Base-by-base conservation (phyloP, 805 yeast species). In the Clavispora carvajalis region DNA sequence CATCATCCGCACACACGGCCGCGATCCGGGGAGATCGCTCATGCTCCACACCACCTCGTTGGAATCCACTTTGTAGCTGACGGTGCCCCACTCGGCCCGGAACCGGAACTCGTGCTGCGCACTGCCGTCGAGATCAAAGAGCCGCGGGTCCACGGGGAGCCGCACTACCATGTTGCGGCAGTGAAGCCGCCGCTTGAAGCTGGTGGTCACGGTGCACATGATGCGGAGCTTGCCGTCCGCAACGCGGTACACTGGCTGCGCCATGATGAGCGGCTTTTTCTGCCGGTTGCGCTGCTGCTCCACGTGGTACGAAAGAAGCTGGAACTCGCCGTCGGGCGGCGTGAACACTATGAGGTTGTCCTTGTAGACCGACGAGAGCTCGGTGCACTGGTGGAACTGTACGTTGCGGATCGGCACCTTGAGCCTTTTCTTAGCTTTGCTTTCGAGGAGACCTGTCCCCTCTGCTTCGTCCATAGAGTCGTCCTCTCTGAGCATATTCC, bases 21-120 rank as follows among this genome's bases (percentile, higher is more conserved):
- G 77, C 29, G 51, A 43, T 2, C 96, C 96, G 15, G 77, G 78
- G 40, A 87, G 60, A 16, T 80, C 69, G 4, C 75, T 78, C 13
- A 89, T 71, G 33, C 74, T 73, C 97, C 97, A 90, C 1, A 82
- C 58, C 2, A 90, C 61, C 39, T 77, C 78, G 23, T 82, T 76
- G 33, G 76, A 71, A 47, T 88, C 91, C 6, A 93, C 72, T 43
- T 80, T 80, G 57, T 81, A 85, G 9, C 75, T 65, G 1, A 86
- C 93, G 28, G 72, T 71, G 0, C 97, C 97, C 24, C 72, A 49
- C 48, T 80, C 80, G 4, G 93, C 71, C 52, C 82, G 85, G 60
- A 48, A 48, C 34, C 54, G 42, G 38, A 50, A 50, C 22, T 36
- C 34, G 28, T 47, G 44, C 16, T 40, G 30, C 28, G 24, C 33